Conservation (phyloP, 805 yeast species). For the Vanderwaltozyma polyspora region DNA sequence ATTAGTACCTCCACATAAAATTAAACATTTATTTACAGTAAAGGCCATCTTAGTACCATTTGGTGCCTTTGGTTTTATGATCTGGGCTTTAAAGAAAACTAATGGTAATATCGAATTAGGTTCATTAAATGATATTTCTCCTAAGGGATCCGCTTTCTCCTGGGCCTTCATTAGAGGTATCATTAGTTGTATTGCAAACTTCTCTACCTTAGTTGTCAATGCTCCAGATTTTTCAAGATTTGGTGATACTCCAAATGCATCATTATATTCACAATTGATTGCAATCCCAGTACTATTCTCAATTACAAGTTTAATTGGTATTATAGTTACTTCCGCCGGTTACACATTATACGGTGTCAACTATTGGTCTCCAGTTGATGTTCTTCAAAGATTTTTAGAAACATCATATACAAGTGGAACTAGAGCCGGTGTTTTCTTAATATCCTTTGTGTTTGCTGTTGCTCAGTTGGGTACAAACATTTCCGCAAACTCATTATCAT, state of each 20-base stretch:
- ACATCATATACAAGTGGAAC: slow-evolving; percentile 35
- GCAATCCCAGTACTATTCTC: slow-evolving; percentile 65
- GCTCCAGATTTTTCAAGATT: slow-evolving; percentile 79
- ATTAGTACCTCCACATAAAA: slow-evolving; percentile 70
- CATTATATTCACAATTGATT: slow-evolving; percentile 40
- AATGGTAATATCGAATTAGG: slow-evolving; percentile 37
- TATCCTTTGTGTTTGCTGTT: slow-evolving; percentile 50
- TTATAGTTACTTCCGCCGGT: slow-evolving; percentile 64
- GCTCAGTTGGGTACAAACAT: slow-evolving; percentile 74
- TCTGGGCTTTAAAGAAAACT: slow-evolving; percentile 77
- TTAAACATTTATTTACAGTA: slow-evolving; percentile 73
- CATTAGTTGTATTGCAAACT: slow-evolving; percentile 69
- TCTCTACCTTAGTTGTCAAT: slow-evolving; percentile 68
- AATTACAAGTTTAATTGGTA: slow-evolving; percentile 67
- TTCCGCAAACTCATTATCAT: slow-evolving; percentile 52
- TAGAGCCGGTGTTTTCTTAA: slow-evolving; percentile 63
- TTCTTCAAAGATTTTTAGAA: slow-evolving; percentile 36
- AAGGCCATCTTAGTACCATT: slow-evolving; percentile 71
- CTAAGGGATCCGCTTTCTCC: slow-evolving; percentile 17
- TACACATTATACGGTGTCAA: slow-evolving; percentile 31
- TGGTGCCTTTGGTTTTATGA: slow-evolving; percentile 72
- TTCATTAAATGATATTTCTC: slow-evolving; percentile 12
- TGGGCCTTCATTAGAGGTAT: slow-evolving; percentile 69
- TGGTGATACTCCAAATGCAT: slow-evolving; percentile 39
- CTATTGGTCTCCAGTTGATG: slow-evolving; percentile 44